phyloP scores from a whole-genome alignment of 495 filamentous ascomycete genomes.

The Halenospora varia region DNA sequence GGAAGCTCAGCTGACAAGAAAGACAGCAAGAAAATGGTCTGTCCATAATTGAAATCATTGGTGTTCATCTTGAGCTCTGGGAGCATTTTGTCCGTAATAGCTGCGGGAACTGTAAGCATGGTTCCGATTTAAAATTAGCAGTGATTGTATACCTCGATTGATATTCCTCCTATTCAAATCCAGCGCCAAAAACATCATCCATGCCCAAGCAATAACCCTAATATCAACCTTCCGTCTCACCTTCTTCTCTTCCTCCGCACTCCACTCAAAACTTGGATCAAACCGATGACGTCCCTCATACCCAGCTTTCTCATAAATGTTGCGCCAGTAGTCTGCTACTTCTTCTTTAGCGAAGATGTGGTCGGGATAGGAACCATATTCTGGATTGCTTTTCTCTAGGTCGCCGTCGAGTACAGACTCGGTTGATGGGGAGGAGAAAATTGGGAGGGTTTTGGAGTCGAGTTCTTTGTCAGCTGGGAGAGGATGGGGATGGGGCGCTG shows the following conservation, averaged over 20 bases:
- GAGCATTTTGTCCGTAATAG: slow-evolving; percentile 71
- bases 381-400: no score
- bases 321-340: slow-evolving; percentile 1
- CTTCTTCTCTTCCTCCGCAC: slow-evolving; percentile 52
- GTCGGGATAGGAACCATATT: no score
- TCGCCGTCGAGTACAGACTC: no score
- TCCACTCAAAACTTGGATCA: slow-evolving; percentile 68
- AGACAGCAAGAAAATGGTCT: slow-evolving; percentile 64
- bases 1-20: slow-evolving; percentile 70
- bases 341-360: no score
- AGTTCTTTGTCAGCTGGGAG: no score
- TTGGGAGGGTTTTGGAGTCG: no score
- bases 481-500: no score
- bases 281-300: slow-evolving; percentile 70
- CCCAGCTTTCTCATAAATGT: slow-evolving; percentile 22
- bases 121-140: no score
- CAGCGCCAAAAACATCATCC: slow-evolving; percentile 78
- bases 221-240: slow-evolving; percentile 56
- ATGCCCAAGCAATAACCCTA: slow-evolving; percentile 41
- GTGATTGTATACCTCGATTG: no score
- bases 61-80: slow-evolving; percentile 54
- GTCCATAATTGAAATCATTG: slow-evolving; percentile 73
- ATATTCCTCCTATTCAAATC: slow-evolving; percentile 79
- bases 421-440: no score
- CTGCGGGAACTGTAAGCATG: slow-evolving; percentile 64